Base-by-base conservation (phyloP, 2,329 filamentous ascomycete genomes). In the Beauveria sp. region DNA sequence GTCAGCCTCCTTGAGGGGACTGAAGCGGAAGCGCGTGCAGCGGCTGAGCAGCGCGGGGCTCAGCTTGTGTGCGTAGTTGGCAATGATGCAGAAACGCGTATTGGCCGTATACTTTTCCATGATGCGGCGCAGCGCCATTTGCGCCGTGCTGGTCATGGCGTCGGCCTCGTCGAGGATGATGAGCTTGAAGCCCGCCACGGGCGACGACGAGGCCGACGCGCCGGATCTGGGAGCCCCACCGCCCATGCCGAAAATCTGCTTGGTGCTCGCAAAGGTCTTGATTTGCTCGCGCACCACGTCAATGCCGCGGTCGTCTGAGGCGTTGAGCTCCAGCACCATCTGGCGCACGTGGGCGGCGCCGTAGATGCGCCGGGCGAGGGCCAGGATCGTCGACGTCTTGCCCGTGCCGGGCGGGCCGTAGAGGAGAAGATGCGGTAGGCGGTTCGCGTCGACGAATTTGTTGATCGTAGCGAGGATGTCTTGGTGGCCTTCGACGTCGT, bases 31-130 rank as follows among this genome's bases (percentile, higher is more conserved):
- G 43, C 94, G 82, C 10, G 94, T 99, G 76, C 94, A 99, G 68
- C 94, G 82, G 54, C 93, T 97, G 58, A 99, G 80, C 48, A 99
- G 80, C 0, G 94, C 94, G 0, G 94, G 93, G 14, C 91, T 96
- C 44, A 99, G 85, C 75, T 99, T 99, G 79, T 99, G 94, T 34
- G 94, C 94, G 75, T 99, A 99, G 77, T 99, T 99, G 68, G 94
- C 94, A 68, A 99, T 97, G 71, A 99, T 91, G 77, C 93, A 97
- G 77, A 99, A 99, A 57, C 94, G 83, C 2, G 94, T 97, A 77
- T 99, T 99, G 63, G 90, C 90, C 0, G 94, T 99, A 78, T 99
- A 99, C 77, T 96, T 96, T 72, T 99, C 94, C 94, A 99, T 99
- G 71, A 99, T 97, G 53, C 94, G 82, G 64, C 94, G 85, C 60